Conservation (phyloP, 1,139 yeast species). For the Petasospora rhodanensis region DNA sequence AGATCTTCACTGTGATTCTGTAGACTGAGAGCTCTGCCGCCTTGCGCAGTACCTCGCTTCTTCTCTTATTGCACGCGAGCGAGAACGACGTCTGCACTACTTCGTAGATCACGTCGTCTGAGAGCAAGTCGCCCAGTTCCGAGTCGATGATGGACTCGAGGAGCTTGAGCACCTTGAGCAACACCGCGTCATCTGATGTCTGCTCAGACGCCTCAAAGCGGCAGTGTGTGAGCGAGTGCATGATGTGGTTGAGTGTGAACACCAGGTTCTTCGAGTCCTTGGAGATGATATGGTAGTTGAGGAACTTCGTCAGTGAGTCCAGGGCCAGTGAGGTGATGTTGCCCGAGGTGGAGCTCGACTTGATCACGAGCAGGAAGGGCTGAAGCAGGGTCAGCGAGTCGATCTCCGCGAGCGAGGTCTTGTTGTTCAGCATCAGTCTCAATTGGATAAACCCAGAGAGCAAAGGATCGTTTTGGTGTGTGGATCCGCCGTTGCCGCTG, state of each 20-base stretch:
- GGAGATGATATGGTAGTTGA: conserved; percentile 54
- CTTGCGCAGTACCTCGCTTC: conserved; percentile 84
- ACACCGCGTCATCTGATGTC: conserved; percentile 85
- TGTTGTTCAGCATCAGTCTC: conserved; percentile 62
- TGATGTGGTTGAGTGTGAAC: conserved; percentile 40
- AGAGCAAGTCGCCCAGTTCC: conserved; percentile 56
- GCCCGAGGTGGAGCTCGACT: conserved; percentile 83
- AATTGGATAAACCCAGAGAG: conserved; percentile 79
- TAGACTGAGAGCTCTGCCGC: conserved; percentile 87
- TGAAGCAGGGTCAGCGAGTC: conserved; percentile 74
- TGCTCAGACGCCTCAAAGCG: conserved; percentile 95
- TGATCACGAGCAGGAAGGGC: conserved; percentile 84
- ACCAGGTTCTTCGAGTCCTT: conserved; percentile 45
- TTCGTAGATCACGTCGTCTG: conserved; percentile 83
- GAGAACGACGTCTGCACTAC: conserved; percentile 89
- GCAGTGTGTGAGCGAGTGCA: conserved; percentile 85
- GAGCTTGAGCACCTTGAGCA: conserved; percentile 74
- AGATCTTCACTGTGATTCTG: conserved; percentile 64
- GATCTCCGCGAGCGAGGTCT: conserved; percentile 47
- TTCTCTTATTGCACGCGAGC: conserved; percentile 86
- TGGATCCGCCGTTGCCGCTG: conserved; percentile 17
- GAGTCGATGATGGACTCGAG: conserved; percentile 67
- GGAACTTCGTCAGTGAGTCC: conserved; percentile 66
- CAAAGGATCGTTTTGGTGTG: conserved; percentile 51
- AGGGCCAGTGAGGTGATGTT: conserved; percentile 80